Percentiles rank a stretch among this genome's conserved stretches.
These are phyloP conservation scores for Elsinoe batatas DNA, from an alignment of 2,329 filamentous ascomycete genomes.

Conservation along the genomic window DNA sequence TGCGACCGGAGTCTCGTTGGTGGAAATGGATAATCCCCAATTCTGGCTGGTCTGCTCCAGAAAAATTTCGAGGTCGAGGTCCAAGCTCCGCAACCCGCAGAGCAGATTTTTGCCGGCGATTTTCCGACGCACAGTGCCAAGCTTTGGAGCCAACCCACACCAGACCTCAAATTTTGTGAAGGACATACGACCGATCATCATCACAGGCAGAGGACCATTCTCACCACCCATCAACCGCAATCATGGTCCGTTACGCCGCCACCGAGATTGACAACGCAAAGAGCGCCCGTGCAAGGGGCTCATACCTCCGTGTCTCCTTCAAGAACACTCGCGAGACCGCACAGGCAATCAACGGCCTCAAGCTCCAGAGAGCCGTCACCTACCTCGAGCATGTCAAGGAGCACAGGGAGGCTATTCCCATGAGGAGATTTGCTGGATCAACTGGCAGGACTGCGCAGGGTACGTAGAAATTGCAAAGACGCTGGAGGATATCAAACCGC, in stretches of 20 bases:
- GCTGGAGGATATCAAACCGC: neutral
- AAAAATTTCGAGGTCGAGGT: constrained; percentile 13
- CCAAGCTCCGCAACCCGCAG: constrained; percentile 9
- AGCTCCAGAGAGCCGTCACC: constrained; percentile 83
- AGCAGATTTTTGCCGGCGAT: constrained; percentile 5
- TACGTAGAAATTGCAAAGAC: constrained; percentile 47
- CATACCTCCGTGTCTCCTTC: constrained; percentile 98
- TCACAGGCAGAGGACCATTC: neutral
- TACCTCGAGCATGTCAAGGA: constrained; percentile 98
- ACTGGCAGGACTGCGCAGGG: constrained; percentile 96
- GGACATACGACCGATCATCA: neutral
- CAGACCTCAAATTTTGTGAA: constrained; percentile 11
- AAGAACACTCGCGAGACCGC: constrained; percentile 99
- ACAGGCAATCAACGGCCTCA: constrained; percentile 99
- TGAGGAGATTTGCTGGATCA: constrained; percentile 94
- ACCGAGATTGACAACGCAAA: constrained; percentile 78
- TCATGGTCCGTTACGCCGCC: constrained; percentile 83
- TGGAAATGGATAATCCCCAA: neutral
- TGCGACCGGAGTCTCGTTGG: neutral
- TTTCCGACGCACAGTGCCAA: constrained; percentile 13
- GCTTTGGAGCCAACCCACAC: constrained; percentile 11
- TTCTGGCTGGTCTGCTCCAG: neutral
- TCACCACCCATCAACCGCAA: neutral
- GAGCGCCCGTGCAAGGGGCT: constrained; percentile 95
- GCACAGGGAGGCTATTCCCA: constrained; percentile 95